A percentile compares a stretch with the other conserved stretches of the same genome.
Evolutionary conservation across 768 basidiomycete species (phyloP).

Genomic region (Mycena alexandri): DNA sequence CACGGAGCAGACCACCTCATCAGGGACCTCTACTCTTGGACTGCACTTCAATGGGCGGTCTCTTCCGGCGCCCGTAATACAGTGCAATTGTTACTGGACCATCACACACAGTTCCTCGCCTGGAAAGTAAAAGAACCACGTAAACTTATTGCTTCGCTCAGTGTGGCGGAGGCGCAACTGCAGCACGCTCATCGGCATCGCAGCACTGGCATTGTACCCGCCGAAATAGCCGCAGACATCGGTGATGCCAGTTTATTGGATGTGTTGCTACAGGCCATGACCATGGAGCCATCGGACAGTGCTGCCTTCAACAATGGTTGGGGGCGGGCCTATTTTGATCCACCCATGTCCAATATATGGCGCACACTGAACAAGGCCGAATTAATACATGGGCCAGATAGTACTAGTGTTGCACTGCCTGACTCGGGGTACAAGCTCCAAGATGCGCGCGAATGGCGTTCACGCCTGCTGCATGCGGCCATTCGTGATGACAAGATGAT

Average conservation of each 20-base stretch:
- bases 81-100: constrained; percentile 24
- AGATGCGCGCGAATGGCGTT: constrained; percentile 22
- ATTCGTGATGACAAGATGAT: constrained; percentile 30
- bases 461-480: constrained; percentile 27
- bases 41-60: constrained; percentile 33
- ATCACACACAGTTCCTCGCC: constrained; percentile 23
- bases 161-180: constrained; percentile 14
- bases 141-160: constrained; percentile 6
- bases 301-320: constrained; percentile 13
- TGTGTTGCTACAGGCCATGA: constrained; percentile 11
- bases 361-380: constrained; percentile 24
- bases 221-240: constrained; percentile 9
- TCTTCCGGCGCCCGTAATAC: constrained; percentile 19
- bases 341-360: constrained; percentile 15
- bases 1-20: constrained; percentile 28
- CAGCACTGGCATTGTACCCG: constrained; percentile 16
- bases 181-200: not conserved
- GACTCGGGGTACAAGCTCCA: not conserved
- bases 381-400: not conserved
- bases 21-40: constrained; percentile 30
- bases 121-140: not conserved
- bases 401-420: not conserved
- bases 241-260: constrained; percentile 14
- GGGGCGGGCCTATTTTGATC: constrained; percentile 9
- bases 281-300: not conserved